Evolutionary conservation across 768 basidiomycete genomes (phyloP), one percentile per base, ranked within the genome.

Genomic region (Amyloporia xantha): DNA sequence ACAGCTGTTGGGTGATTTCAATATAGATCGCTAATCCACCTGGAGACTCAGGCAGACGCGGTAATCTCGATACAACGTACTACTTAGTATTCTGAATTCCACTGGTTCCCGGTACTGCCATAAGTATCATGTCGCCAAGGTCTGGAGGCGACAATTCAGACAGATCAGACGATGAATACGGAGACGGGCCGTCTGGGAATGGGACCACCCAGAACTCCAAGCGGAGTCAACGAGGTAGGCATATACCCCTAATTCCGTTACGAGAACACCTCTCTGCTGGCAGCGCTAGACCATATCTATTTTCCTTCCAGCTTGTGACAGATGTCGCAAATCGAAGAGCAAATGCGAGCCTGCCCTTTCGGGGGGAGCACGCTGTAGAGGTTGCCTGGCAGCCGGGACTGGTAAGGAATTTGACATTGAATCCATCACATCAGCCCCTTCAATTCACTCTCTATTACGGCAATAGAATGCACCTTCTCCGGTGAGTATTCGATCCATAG

Each of bases 311-410:
- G 89, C 89, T 26, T 92, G 89, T 58, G 89, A 91, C 70, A 85
- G 89, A 56, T 92, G 89, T 59, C 73, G 88, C 44, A 91, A 88
- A 71, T 85, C 84, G 4, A 92, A 91, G 67, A 86, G 84, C 69
- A 90, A 90, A 65, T 91, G 90, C 62, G 86, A 90, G 59, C 77
- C 81, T 41, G 11, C 71, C 64, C 20, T 89, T 81, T 20, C 86
- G 79, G 51, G 51, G 9, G 66, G 85, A 78, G 64, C 86, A 76
- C 57, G 87, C 81, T 67, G 68, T 72, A 43, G 61, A 75, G 49
- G 71, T 71, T 39, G 80, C 75, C 25, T 79, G 73, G 56, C 72
- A 77, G 79, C 56, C 59, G 68, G 68, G 4, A 42, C 50, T 27
- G 53, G 55, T 56, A 26, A n/a, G 54, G n/a, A 12, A 25, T 20